These are phyloP conservation scores for Chaetomium sp. DNA, from an alignment of 2,329 filamentous ascomycete genomes.

Conservation along the genomic window DNA sequence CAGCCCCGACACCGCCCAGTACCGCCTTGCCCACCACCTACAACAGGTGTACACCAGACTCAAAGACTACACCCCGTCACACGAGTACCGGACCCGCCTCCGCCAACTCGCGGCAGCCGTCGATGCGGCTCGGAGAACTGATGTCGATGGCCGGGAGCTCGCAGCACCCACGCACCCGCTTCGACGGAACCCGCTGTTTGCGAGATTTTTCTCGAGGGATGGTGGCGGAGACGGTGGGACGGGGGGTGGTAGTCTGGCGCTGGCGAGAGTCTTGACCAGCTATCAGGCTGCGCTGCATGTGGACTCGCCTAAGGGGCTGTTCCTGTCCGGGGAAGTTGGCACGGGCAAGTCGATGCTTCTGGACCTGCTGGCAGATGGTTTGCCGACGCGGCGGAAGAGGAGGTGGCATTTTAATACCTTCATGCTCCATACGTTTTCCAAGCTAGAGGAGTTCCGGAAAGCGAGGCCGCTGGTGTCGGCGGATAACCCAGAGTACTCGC, in stretches of 20 bases:
- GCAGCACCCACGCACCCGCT: conserved; percentile 50
- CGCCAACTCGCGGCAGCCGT: conserved; percentile 50
- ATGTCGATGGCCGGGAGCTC: conserved; percentile 31
- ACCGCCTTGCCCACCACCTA: conserved; percentile 67
- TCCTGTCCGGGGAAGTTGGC: conserved; percentile 75
- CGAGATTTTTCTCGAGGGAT: conserved; percentile 50
- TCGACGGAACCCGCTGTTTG: conserved; percentile 52
- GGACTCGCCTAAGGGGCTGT: conserved; percentile 65
- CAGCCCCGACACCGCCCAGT: conserved; percentile 63
- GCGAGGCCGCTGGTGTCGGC: conserved; percentile 18
- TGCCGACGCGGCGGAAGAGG: conserved; percentile 66
- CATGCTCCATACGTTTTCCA: conserved; percentile 71
- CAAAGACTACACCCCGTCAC: conserved; percentile 69
- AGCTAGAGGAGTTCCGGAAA: conserved; percentile 59
- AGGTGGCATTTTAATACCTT: conserved; percentile 83
- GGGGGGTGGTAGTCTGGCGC: conserved; percentile 41
- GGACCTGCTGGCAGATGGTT: conserved; percentile 69
- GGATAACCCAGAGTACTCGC: conserved; percentile 51
- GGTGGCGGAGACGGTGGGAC: conserved; percentile 41
- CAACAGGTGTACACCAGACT: conserved; percentile 69
- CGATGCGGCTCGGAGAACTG: conserved; percentile 30
- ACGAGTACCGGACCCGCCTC: conserved; percentile 62
- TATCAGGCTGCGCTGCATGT: conserved; percentile 66
- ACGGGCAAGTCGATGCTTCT: conserved; percentile 83
- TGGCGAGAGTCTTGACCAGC: conserved; percentile 62